A percentile compares a stretch with the other conserved stretches of the same genome.
These are phyloP conservation scores for Silybum marianum DNA, from an alignment of 129 eudicot genomes.

Conservation along the genomic window DNA sequence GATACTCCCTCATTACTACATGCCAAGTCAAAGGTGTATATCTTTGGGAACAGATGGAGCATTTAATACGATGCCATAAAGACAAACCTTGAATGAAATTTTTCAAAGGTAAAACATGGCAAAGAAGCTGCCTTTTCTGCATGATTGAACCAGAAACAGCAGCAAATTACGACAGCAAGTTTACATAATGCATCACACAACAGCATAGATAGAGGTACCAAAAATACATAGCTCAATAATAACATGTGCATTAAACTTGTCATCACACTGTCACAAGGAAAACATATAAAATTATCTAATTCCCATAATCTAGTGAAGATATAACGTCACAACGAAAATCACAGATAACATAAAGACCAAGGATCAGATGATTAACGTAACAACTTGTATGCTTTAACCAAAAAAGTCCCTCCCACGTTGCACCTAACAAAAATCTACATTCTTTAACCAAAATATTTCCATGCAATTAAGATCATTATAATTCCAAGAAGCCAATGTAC, in stretches of 20 bases:
- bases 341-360: background rate
- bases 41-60: background rate
- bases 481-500: background rate
- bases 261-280: background rate
- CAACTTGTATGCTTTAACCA: background rate
- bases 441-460: background rate
- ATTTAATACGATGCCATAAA: background rate
- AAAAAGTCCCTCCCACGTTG: background rate
- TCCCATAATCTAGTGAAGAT: background rate
- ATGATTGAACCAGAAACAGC: background rate
- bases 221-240: background rate
- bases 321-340: background rate
- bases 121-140: background rate
- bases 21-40: background rate
- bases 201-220: background rate
- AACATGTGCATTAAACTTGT: background rate
- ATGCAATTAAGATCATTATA: background rate
- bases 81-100: background rate
- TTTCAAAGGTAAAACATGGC: background rate
- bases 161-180: background rate
- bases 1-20: background rate
- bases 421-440: background rate
- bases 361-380: background rate
- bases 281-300: background rate
- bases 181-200: background rate